Evolutionary conservation across 2,329 filamentous ascomycete genomes (phyloP), one percentile per base, ranked within the genome.

Genomic region (Scedosporium apiospermum): DNA sequence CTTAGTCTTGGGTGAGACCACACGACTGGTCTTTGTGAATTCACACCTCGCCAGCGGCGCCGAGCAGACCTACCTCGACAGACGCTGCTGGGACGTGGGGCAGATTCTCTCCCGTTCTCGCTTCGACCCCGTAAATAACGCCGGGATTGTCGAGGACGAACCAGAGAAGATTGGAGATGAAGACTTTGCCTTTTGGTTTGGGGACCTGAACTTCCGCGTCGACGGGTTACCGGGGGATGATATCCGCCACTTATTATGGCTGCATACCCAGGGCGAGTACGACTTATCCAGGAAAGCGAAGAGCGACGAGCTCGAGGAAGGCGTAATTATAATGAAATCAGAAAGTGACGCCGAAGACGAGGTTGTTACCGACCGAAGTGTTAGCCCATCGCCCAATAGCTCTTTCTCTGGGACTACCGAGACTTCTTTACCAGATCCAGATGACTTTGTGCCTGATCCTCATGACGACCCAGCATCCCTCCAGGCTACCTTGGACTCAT

Each of bases 161-260:
- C 77, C 81, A 0, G 86, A 89, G 60, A 83, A 79, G 42, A 88
- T 99, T 66, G 93, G 91, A 1, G 90, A 96, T 46, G 93, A 96
- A 67, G 95, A 99, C 70, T 92, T 97, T 75, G 86, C 88, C 0
- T 97, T 99, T 70, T 98, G 93, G 91, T 90, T 96, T 70, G 95
- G 95, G 6, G 95, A 99, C 73, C 80, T 99, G 51, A 99, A 99
- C 72, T 99, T 97, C 71, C 86, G 95, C 38, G 81, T 99, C 0
- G 91, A 96, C 60, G 90, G 88, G 55, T 83, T 98, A 58, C 90
- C 93, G 0, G 93, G 92, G 0, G 89, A 95, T 44, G 95, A 99
- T 71, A 95, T 99, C 57, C 84, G 93, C 38, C 85, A 89, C 58
- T 77, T 98, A 6, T 79, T 99, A 44, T 89, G 88, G 70, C 80